Conservation (phyloP, 2,329 filamentous ascomycete genomes). For the Apiospora koreana region DNA sequence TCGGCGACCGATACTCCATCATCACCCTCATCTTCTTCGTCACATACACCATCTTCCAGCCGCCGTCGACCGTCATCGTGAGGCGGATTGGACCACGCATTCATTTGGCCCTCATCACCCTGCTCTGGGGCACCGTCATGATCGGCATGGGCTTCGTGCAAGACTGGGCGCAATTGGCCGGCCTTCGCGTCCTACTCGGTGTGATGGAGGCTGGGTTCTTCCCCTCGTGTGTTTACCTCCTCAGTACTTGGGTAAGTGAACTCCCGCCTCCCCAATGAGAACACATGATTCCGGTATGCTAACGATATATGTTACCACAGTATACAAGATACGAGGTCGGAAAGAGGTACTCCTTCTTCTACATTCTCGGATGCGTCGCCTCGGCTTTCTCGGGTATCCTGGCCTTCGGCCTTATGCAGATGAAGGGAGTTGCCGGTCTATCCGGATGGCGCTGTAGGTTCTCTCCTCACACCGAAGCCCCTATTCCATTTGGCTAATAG, state of each 20-base stretch:
- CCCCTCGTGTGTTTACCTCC: slow-evolving; percentile 68
- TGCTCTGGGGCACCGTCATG: slow-evolving; percentile 63
- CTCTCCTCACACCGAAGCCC: slow-evolving; percentile 32
- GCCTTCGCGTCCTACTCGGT: slow-evolving; percentile 60
- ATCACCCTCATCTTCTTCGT: slow-evolving; percentile 75
- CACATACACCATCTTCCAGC: slow-evolving; percentile 71
- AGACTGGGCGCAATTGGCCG: slow-evolving; percentile 53
- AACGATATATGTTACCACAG: slow-evolving; percentile 26
- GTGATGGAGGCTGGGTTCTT: slow-evolving; percentile 72
- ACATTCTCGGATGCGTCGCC: slow-evolving; percentile 67
- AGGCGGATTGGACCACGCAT: slow-evolving; percentile 65
- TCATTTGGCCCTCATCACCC: slow-evolving; percentile 55
- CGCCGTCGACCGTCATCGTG: slow-evolving; percentile 68
- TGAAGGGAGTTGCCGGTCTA: slow-evolving; percentile 55
- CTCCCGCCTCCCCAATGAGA: neutral
- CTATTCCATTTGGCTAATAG: slow-evolving; percentile 34
- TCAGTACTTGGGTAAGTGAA: slow-evolving; percentile 34
- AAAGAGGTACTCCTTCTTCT: slow-evolving; percentile 69
- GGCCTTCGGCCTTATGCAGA: slow-evolving; percentile 69
- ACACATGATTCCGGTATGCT: neutral
- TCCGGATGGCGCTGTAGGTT: slow-evolving; percentile 70
- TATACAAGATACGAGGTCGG: slow-evolving; percentile 71
- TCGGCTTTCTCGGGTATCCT: slow-evolving; percentile 69
- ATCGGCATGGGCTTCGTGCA: slow-evolving; percentile 66
- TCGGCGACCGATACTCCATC: slow-evolving; percentile 51